Evolutionary conservation across 805 yeast genomes (phyloP).

Genomic region (Spathaspora girioi): DNA sequence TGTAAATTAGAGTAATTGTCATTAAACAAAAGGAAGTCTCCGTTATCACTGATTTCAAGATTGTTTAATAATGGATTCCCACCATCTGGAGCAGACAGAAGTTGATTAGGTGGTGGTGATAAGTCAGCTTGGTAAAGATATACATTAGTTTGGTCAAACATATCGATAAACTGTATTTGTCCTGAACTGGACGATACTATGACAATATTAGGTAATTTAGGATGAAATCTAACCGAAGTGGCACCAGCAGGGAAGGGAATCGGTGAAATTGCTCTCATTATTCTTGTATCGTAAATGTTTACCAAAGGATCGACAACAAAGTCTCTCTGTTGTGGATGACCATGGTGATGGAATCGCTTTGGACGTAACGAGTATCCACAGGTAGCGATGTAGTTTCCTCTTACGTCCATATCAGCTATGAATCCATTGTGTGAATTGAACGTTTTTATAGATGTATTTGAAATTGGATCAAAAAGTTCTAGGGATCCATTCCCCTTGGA

Average conservation of each 20-base stretch:
- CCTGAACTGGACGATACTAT: slow-evolving; percentile 74
- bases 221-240: slow-evolving; percentile 77
- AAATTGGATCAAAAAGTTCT: slow-evolving; percentile 59
- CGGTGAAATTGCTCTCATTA: slow-evolving; percentile 70
- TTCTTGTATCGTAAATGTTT: slow-evolving; percentile 73
- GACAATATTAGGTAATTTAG: slow-evolving; percentile 75
- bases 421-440: slow-evolving; percentile 60
- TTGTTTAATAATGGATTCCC: slow-evolving; percentile 33
- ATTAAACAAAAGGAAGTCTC: slow-evolving; percentile 70
- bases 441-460: slow-evolving; percentile 44
- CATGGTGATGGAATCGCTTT: slow-evolving; percentile 34
- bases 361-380: slow-evolving; percentile 76
- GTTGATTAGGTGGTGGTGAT: slow-evolving; percentile 8
- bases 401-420: slow-evolving; percentile 60
- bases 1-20: slow-evolving; percentile 64
- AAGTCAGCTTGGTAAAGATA: slow-evolving; percentile 66
- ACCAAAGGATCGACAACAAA: slow-evolving; percentile 70
- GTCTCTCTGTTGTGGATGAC: slow-evolving; percentile 13
- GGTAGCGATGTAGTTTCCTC: slow-evolving; percentile 66
- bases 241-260: slow-evolving; percentile 91
- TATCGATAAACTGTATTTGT: slow-evolving; percentile 80
- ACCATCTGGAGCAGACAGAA: neutral
- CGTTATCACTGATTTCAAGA: slow-evolving; percentile 60
- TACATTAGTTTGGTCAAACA: slow-evolving; percentile 70
- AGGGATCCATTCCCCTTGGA: slow-evolving; percentile 59